Evolutionary conservation across 2,329 filamentous ascomycete species (phyloP).

Genomic region (Cladobotryum mycophilum): DNA sequence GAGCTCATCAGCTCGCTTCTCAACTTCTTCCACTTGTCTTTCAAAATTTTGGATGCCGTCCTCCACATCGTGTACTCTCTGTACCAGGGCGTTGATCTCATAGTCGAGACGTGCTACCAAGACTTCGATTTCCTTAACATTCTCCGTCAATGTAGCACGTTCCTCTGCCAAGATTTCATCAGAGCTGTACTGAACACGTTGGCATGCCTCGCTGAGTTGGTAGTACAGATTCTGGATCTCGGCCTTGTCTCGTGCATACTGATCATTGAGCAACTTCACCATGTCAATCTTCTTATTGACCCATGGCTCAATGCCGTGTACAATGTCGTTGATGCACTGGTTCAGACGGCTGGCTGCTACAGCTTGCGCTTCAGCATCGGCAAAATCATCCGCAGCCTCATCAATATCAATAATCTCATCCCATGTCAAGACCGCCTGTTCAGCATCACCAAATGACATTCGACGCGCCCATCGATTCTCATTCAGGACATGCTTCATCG

Average conservation of each 20-base stretch:
- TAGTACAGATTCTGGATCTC: slow-evolving; percentile 63
- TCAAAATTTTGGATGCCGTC: slow-evolving; percentile 76
- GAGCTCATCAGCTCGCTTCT: slow-evolving; percentile 56
- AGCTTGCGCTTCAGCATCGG: slow-evolving; percentile 30
- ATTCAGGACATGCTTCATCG: slow-evolving; percentile 32
- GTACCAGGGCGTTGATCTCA: slow-evolving; percentile 73
- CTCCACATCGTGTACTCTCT: slow-evolving; percentile 81
- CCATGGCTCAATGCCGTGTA: slow-evolving; percentile 53
- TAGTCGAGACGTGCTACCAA: slow-evolving; percentile 85
- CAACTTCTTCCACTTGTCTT: slow-evolving; percentile 66
- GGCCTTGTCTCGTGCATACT: slow-evolving; percentile 56
- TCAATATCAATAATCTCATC: slow-evolving; percentile 42
- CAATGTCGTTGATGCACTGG: slow-evolving; percentile 45
- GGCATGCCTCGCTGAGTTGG: slow-evolving; percentile 63
- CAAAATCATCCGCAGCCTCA: slow-evolving; percentile 23
- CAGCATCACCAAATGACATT: slow-evolving; percentile 68
- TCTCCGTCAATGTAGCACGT: slow-evolving; percentile 60
- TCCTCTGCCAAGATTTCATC: slow-evolving; percentile 66
- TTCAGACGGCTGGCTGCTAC: slow-evolving; percentile 54
- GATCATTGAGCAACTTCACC: slow-evolving; percentile 54
- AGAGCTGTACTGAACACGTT: slow-evolving; percentile 59
- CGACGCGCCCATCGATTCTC: slow-evolving; percentile 64
- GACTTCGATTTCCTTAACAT: slow-evolving; percentile 71
- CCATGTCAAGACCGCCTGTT: slow-evolving; percentile 68
- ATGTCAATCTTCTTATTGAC: slow-evolving; percentile 50